Base-by-base conservation (phyloP, 2,329 filamentous ascomycete species). In the Pseudogymnoascus verrucosus region DNA sequence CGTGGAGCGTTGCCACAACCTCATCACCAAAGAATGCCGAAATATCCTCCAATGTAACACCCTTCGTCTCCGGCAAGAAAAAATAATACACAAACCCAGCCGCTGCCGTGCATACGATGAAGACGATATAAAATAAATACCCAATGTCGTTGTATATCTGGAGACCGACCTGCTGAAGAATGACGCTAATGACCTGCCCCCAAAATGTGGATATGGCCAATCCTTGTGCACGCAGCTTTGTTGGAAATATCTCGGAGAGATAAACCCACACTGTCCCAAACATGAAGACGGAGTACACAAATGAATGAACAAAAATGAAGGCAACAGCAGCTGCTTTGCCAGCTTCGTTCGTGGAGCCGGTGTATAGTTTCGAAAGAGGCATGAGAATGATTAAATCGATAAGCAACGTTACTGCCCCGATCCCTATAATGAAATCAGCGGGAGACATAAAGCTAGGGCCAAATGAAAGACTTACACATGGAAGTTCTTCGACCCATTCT, bases 271-370 rank as follows among this genome's bases (percentile, higher is more conserved):
- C 39, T 8, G 39, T 40, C 39, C 39, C 62, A 40, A 61, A 63
- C 40, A 62, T 63, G 28, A 65, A 65, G 31, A 65, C 51, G 21
- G 64, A 63, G 59, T 65, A 65, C n/a, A 54, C 37, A 44, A 62
- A 61, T 21, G 64, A 57, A 34, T 64, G 62, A 26, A 65, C 37
- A 51, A 65, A 65, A 37, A 65, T 65, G 42, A 65, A 65, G 14
- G 64, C 28, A n/a, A 65, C 62, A 19, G 62, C 62, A 42, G 64
- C 64, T 23, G 62, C 57, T 54, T 63, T 31, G 21, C 64, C 64
- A 40, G 62, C 54, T 40, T 28, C 21, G 57, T 65, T 64, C 19
- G 28, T 39, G 28, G 57, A 51, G 40, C 64, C 59, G 21, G 54
- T 60, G 54, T 40, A 40, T 40, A 40, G 39, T 40, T 40, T 40